These are phyloP conservation scores for Macrolepiota fuliginosa DNA, from an alignment of 768 basidiomycete genomes.

Conservation along the genomic window DNA sequence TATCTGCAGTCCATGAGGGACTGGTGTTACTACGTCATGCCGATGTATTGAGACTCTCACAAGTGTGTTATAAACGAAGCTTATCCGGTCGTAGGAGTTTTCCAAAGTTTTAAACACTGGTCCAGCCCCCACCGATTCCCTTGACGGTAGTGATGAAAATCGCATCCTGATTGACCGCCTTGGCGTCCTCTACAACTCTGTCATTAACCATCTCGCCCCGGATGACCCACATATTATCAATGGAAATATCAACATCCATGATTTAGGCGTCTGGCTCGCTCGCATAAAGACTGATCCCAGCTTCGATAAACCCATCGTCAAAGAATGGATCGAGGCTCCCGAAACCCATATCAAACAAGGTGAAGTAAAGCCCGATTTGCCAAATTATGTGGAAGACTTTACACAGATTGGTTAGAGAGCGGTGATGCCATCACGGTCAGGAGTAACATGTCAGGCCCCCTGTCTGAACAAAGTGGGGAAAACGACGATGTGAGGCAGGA, in stretches of 20 bases:
- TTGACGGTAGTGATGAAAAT: not conserved
- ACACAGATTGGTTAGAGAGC: constrained; percentile 44
- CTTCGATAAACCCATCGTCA: constrained; percentile 32
- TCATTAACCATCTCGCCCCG: constrained; percentile 6
- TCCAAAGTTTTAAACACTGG: constrained; percentile 28
- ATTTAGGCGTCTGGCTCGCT: constrained; percentile 34
- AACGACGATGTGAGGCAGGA: constrained; percentile 23
- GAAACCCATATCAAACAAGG: constrained; percentile 37
- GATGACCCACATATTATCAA: constrained; percentile 13
- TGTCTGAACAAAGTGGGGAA: constrained; percentile 11
- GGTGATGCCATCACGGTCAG: constrained; percentile 34
- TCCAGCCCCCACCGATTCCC: not conserved
- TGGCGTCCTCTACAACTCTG: not conserved
- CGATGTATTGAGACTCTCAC: too few relatives aligned
- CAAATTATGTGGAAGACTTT: constrained; percentile 38
- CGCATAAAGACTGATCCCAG: constrained; percentile 40
- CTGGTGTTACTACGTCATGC: too few relatives aligned
- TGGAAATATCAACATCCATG: constrained; percentile 25
- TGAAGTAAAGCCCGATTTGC: constrained; percentile 34
- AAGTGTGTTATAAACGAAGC: too few relatives aligned
- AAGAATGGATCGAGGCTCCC: constrained; percentile 35
- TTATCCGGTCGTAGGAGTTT: too few relatives aligned
- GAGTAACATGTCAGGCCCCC: constrained; percentile 15
- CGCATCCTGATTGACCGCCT: not conserved
- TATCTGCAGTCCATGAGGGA: too few relatives aligned